Conservation (phyloP, 768 basidiomycete species). For the Sarcodon aspratus region DNA sequence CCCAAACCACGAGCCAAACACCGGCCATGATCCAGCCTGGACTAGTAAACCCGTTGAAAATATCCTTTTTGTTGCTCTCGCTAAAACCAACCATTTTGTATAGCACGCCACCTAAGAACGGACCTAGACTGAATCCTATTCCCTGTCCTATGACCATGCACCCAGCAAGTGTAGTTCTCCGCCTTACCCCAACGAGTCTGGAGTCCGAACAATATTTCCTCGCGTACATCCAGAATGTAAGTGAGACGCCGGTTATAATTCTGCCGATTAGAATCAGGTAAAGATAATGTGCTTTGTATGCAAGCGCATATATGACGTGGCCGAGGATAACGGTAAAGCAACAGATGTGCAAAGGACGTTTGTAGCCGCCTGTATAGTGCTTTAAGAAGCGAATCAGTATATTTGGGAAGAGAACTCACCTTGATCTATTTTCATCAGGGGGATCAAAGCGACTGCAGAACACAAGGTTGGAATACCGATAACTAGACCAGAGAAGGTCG, state of each 20-base stretch:
- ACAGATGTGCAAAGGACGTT: too few relatives aligned
- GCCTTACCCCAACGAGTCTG: slow-evolving; percentile 50
- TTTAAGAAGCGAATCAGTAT: not conserved
- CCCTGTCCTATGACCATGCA: slow-evolving; percentile 56
- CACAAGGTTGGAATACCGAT: slow-evolving; percentile 59
- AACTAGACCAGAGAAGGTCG: slow-evolving; percentile 56
- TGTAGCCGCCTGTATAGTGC: slow-evolving; percentile 56
- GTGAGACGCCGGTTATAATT: slow-evolving; percentile 47
- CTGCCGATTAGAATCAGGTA: slow-evolving; percentile 64
- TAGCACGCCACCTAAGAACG: slow-evolving; percentile 50
- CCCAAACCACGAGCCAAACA: slow-evolving; percentile 42
- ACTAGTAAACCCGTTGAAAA: slow-evolving; percentile 61
- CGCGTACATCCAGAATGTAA: slow-evolving; percentile 54
- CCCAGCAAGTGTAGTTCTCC: slow-evolving; percentile 51
- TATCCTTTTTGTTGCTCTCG: slow-evolving; percentile 33
- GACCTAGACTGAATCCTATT: slow-evolving; percentile 49
- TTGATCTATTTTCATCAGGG: slow-evolving; percentile 41
- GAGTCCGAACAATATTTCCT: slow-evolving; percentile 64
- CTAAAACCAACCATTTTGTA: slow-evolving; percentile 12
- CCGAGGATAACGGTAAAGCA: slow-evolving; percentile 44
- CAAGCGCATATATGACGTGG: slow-evolving; percentile 47
- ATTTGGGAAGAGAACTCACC: slow-evolving; percentile 22
- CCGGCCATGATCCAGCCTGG: slow-evolving; percentile 56
- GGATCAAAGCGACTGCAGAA: slow-evolving; percentile 45
- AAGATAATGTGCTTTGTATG: slow-evolving; percentile 46